Evolutionary conservation across 176 grass and related monocot genomes (phyloP), one percentile per base, ranked within the genome.

Genomic region (Phyllostachys edulis): DNA sequence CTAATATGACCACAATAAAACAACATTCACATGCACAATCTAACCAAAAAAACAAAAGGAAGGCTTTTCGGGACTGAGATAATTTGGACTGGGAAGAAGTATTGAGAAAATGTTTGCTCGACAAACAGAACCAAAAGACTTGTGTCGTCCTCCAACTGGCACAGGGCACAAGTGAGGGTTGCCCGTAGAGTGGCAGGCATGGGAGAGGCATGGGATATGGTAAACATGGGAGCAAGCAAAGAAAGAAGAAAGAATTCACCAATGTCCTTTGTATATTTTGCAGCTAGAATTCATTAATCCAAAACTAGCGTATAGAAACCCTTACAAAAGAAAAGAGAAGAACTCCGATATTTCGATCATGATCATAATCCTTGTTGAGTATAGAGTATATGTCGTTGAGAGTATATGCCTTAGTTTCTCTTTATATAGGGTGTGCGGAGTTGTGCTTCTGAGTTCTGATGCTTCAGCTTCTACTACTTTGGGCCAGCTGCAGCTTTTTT

Each of bases 261-360:
- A 46, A 27, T 60, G 57, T 61, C 46, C 13, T 38, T 60, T 69
- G 8, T 78, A 32, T 57, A 8, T 67, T 26, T 45, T 11, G 45
- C 36, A 76, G 20, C 50, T 82, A 29, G 0, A 37, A 76, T 75
- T 75, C 27, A 32, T 41, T 69, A 50, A 66, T 44, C n/a, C 72
- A 39, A 56, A 82, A 69, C n/a, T 67, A 41, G 13, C 26, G 77
- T 80, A 67, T 11, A 68, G 9, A 68, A 32, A 72, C 67, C 41
- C 7, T 60, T 2, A 29, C 26, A 71, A 69, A 76, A 81, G 4
- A 81, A 47, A 36, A 18, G 34, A 9, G 44, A 13, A 24, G 49
- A 67, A 87, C 51, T 67, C n/a, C n/a, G n/a, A 20, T 46, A 4
- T 81, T 72, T 86, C 15, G 20, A 59, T 67, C 16, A 24, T 70